phyloP scores from a whole-genome alignment of 306 rosid species.

The Vigna angularis region DNA sequence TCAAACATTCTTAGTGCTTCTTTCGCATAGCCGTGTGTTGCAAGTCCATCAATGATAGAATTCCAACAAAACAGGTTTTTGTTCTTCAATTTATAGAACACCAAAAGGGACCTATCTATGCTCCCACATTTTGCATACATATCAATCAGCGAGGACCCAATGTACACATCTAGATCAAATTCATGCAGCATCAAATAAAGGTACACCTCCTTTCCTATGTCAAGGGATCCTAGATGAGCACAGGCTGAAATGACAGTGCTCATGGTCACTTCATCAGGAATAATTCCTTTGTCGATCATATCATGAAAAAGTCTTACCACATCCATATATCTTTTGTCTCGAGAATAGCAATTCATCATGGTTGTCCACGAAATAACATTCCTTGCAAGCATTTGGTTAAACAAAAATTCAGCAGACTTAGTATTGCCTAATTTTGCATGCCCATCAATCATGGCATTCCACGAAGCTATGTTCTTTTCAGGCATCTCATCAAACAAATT shows the following conservation, averaged over 20 bases:
- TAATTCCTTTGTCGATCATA: constrained; percentile 59
- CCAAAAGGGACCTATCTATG: constrained; percentile 72
- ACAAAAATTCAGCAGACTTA: constrained; percentile 60
- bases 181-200: constrained; percentile 60
- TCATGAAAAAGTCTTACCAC: constrained; percentile 61
- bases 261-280: constrained; percentile 77
- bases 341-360: constrained; percentile 70
- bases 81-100: constrained; percentile 66
- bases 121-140: constrained; percentile 91
- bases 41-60: constrained; percentile 76
- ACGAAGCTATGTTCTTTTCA: constrained; percentile 61
- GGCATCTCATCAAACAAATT: constrained; percentile 65
- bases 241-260: constrained; percentile 70
- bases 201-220: constrained; percentile 75
- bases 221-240: constrained; percentile 86
- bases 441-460: constrained; percentile 86
- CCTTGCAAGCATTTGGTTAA: constrained; percentile 61
- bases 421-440: constrained; percentile 60
- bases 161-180: constrained; percentile 73
- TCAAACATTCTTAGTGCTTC: constrained; percentile 68
- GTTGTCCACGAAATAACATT: constrained; percentile 83
- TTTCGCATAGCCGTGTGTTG: constrained; percentile 64
- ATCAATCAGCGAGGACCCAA: constrained; percentile 79
- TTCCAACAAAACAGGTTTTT: constrained; percentile 90
- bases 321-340: constrained; percentile 54